phyloP scores from a whole-genome alignment of 495 filamentous ascomycete genomes.

The Thermothielavioides terrestris region DNA sequence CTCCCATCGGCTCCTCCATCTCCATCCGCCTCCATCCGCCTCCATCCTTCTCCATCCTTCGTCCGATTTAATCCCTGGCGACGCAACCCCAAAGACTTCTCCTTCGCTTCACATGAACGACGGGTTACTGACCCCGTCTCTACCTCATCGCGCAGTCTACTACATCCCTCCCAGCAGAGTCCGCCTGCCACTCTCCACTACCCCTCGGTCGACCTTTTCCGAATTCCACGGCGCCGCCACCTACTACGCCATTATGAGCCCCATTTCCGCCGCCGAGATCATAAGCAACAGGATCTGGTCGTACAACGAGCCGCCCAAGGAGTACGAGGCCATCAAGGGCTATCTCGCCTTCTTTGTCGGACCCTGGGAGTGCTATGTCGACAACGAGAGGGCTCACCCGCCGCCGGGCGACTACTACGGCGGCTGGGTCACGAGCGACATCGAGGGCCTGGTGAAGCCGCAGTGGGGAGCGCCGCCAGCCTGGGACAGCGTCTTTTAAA shows the following conservation, averaged over 20 bases:
- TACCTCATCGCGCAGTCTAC: constrained; percentile 35
- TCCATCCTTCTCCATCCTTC: constrained; percentile 1
- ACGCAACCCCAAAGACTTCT: not conserved
- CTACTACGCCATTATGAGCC: constrained; percentile 38
- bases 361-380: constrained; percentile 52
- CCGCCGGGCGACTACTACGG: constrained; percentile 54
- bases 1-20: not conserved
- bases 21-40: not conserved
- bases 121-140: not conserved
- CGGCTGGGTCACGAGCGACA: constrained; percentile 49
- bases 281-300: constrained; percentile 46
- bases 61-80: constrained; percentile 1
- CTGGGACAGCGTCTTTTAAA: constrained; percentile 7
- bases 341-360: constrained; percentile 46
- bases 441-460: constrained; percentile 47
- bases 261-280: constrained; percentile 26
- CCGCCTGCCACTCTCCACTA: constrained; percentile 35
- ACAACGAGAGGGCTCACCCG: constrained; percentile 49
- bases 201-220: constrained; percentile 40
- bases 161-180: constrained; percentile 43
- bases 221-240: constrained; percentile 51
- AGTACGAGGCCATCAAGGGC: constrained; percentile 42
- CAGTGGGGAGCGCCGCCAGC: constrained; percentile 32
- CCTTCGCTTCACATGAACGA: no score
- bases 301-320: constrained; percentile 42